Evolutionary conservation across 2,329 filamentous ascomycete genomes (phyloP), one percentile per base, ranked within the genome.

Genomic region (Pseudocercospora fuligena): DNA sequence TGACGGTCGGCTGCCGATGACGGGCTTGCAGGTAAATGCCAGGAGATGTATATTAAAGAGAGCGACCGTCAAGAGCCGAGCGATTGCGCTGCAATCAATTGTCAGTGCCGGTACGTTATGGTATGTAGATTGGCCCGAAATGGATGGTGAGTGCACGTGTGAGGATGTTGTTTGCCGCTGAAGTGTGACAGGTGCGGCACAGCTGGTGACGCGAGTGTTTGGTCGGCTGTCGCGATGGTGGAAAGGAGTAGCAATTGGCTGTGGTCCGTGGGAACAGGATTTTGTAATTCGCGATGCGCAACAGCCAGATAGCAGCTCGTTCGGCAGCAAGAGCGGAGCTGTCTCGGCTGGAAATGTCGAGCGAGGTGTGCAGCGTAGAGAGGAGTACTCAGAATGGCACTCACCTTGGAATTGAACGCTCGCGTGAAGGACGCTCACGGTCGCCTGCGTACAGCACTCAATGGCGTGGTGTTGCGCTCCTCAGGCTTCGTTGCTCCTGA

Each of bases 141-240:
- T 60, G 19, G 23, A 61, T 65, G 56, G 33, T 49, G 63, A 57
- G 57, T 43, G 66, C 60, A 63, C 57, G 36, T 40, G 47, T 27
- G 43, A 56, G 27, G 21, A 47, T 33, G 56, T 59, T 68, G 63
- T 65, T 66, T 68, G 63, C 54, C 60, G 53, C 60, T 56, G 58
- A 60, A 66, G 56, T 49, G 66, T 61, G 66, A 68, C 56, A 23
- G 49, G 49, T 59, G 66, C 40, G 23, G 56, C 63, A 43, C 46
- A 40, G 31, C 31, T 43, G 43, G 47, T 56, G 60, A 27, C n/a
- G 21, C 60, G 33, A 12, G 56, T 47, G 31, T 8, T 62, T 12
- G 11, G n/a, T 40, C 31, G 47, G 23, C 47, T 56, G 49, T 56
- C 31, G 60, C 60, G 40, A 62, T 43, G 27, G 56, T 25, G 56